A percentile compares a stretch with the other conserved stretches of the same genome.
phyloP scores from a whole-genome alignment of 495 filamentous ascomycete genomes.

The Xylaria scruposa region DNA sequence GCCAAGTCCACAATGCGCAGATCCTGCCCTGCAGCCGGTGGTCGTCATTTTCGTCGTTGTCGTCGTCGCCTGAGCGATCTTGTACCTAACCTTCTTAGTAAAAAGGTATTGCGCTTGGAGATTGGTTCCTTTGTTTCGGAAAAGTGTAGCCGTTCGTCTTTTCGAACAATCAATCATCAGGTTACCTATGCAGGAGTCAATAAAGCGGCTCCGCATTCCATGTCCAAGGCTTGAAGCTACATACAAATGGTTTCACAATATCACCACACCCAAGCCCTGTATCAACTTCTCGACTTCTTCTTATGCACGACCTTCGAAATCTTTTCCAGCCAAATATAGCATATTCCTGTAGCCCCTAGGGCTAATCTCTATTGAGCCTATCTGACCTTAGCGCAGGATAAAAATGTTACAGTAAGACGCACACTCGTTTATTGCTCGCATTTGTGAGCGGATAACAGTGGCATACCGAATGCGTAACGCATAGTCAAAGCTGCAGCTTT shows the following conservation, averaged over 20 bases:
- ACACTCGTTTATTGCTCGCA: constrained; percentile 9
- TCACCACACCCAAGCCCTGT: not conserved
- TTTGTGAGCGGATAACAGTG: not conserved
- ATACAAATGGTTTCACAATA: not conserved
- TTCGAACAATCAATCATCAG: not conserved
- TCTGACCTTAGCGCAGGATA: not conserved
- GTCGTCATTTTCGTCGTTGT: not conserved
- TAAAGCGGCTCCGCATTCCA: not conserved
- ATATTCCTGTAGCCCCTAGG: not conserved
- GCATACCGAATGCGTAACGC: not conserved
- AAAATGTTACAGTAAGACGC: constrained; percentile 8
- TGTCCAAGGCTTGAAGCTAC: not conserved
- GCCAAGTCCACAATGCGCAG: not conserved
- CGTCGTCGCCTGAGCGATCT: not conserved
- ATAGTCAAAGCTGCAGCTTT: not conserved
- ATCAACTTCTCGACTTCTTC: not conserved
- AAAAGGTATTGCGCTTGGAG: not conserved
- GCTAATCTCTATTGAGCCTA: not conserved
- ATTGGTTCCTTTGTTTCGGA: constrained; percentile 8
- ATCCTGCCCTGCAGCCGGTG: not conserved
- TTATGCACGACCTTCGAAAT: not conserved
- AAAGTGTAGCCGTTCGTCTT: not conserved
- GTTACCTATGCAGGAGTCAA: not conserved
- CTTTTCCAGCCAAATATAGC: not conserved
- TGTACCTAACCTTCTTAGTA: constrained; percentile 1